A percentile compares a stretch with the other conserved stretches of the same genome.
Evolutionary conservation across 2,329 filamentous ascomycete genomes (phyloP).

Genomic region (Lecanicillium sp.): DNA sequence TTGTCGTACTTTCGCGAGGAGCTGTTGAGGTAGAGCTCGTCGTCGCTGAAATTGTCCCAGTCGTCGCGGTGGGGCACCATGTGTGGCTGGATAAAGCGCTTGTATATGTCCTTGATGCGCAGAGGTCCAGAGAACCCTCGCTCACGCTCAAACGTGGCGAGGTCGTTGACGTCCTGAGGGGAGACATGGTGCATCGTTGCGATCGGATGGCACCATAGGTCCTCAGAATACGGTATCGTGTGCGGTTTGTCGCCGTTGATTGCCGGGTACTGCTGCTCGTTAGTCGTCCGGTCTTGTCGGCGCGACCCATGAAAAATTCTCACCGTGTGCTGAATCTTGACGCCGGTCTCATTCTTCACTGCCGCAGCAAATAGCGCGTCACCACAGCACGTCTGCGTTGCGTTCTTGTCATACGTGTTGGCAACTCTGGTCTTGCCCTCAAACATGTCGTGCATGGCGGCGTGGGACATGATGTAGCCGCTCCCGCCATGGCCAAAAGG

Average conservation of each 20-base stretch:
- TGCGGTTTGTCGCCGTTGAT: constrained; percentile 49
- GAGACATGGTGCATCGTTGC: constrained; percentile 49
- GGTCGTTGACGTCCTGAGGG: constrained; percentile 39
- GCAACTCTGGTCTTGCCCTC: constrained; percentile 33
- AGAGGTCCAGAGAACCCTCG: constrained; percentile 26
- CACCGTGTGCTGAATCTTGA: constrained; percentile 34
- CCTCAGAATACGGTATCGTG: constrained; percentile 36
- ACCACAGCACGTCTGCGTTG: constrained; percentile 39
- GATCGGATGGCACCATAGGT: constrained; percentile 49
- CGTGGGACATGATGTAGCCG: constrained; percentile 45
- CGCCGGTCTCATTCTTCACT: constrained; percentile 34
- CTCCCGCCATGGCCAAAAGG: constrained; percentile 50
- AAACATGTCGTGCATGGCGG: constrained; percentile 40
- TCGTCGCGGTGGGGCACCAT: constrained; percentile 31
- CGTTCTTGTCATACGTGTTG: constrained; percentile 35
- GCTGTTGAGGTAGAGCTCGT: constrained; percentile 31
- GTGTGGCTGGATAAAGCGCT: constrained; percentile 34
- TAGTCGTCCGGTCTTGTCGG: constrained; percentile 3
- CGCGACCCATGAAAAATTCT: constrained; percentile 14
- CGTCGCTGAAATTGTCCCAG: constrained; percentile 47
- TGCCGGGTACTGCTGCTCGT: constrained; percentile 35
- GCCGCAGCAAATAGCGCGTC: constrained; percentile 41
- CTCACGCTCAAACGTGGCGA: constrained; percentile 44
- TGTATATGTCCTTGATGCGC: constrained; percentile 39
- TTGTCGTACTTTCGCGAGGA: constrained; percentile 21